phyloP scores from a whole-genome alignment of 192 early-diverging fungal species.

The Coemansia umbellata region DNA sequence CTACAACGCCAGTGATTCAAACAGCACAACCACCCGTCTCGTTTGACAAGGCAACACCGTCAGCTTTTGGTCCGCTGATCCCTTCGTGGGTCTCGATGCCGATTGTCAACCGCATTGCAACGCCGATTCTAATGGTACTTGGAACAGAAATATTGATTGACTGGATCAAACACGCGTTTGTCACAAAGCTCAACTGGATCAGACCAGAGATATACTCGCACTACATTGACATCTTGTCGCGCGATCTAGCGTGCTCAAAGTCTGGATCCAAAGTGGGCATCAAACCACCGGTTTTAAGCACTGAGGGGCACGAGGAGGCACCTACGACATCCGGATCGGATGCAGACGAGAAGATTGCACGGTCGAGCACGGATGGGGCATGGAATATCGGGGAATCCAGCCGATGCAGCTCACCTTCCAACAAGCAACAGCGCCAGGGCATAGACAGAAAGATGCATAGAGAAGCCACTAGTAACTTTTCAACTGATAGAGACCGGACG shows the following conservation, averaged over 20 bases:
- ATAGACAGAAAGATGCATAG: not conserved
- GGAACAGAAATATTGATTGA: slow-evolving; percentile 90
- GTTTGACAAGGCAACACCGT: slow-evolving; percentile 38
- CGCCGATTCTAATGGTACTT: slow-evolving; percentile 82
- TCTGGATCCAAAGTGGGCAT: not conserved
- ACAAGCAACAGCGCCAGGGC: not conserved
- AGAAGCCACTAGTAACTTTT: not conserved
- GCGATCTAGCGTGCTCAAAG: slow-evolving; percentile 67
- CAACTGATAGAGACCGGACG: not conserved
- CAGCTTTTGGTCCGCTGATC: slow-evolving; percentile 60
- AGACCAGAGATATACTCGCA: slow-evolving; percentile 80
- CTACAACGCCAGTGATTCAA: slow-evolving; percentile 5
- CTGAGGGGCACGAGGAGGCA: not conserved
- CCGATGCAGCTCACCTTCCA: not conserved
- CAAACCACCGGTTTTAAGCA: not conserved
- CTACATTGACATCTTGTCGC: slow-evolving; percentile 83
- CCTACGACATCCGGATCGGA: not conserved
- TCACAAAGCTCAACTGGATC: slow-evolving; percentile 96
- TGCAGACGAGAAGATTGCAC: slow-evolving; percentile 11
- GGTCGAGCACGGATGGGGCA: not conserved
- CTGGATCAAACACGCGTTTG: slow-evolving; percentile 98
- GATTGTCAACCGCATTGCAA: slow-evolving; percentile 60
- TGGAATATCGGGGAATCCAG: not conserved
- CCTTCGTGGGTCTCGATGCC: slow-evolving; percentile 62
- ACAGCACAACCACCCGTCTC: slow-evolving; percentile 37